Conservation (phyloP, 2,329 filamentous ascomycete genomes). For the Samsoniella hepiali region DNA sequence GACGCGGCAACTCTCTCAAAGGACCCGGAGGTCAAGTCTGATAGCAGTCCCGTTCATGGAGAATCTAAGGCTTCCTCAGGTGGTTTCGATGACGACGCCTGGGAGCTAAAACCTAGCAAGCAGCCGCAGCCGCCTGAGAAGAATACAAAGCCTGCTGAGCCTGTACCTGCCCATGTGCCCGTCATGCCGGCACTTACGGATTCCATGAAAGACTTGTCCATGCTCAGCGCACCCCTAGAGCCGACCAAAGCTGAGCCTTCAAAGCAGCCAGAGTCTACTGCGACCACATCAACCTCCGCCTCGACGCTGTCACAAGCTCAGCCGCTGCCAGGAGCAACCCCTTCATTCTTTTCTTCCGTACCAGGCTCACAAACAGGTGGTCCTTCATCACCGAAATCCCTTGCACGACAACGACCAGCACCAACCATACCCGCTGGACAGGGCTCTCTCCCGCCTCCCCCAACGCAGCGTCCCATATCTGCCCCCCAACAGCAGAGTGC, state of each 20-base stretch:
- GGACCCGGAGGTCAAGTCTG: conserved; percentile 36
- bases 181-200: conserved; percentile 59
- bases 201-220: conserved; percentile 59
- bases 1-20: conserved; percentile 82
- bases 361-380: conserved; percentile 20
- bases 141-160: conserved; percentile 15
- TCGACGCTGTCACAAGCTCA: conserved; percentile 36
- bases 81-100: conserved; percentile 94
- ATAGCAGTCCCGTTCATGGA: conserved; percentile 22
- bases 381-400: conserved; percentile 28
- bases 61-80: conserved; percentile 32
- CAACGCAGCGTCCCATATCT: conserved; percentile 77
- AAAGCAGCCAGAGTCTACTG: conserved; percentile 26
- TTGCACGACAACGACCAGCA: conserved; percentile 63
- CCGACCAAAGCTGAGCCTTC: conserved; percentile 42
- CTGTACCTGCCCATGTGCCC: conserved; percentile 33
- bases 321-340: conserved; percentile 53
- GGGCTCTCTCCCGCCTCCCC: conserved; percentile 67
- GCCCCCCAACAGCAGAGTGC: conserved; percentile 77
- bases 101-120: conserved; percentile 86
- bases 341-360: conserved; percentile 52
- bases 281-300: conserved; percentile 26
- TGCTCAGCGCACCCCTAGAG: conserved; percentile 51
- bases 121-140: conserved; percentile 36
- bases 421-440: conserved; percentile 60